Conservation (phyloP, 257 asterid species). For the Nicotiana knightiana region DNA sequence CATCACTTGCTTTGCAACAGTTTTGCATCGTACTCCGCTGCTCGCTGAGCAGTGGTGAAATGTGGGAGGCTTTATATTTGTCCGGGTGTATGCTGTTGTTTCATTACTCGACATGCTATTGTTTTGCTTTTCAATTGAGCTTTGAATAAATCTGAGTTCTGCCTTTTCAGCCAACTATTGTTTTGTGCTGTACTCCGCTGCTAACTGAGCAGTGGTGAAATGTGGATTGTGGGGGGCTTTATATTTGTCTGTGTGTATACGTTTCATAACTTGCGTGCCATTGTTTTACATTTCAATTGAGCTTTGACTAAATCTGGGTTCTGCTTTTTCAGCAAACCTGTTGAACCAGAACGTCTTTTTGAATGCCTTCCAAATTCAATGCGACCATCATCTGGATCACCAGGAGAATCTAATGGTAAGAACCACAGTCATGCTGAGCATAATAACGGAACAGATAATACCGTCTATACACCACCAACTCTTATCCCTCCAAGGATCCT, state of each 20-base stretch:
- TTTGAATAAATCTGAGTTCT: neutral
- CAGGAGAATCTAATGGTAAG: conserved; percentile 68
- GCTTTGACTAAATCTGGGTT: neutral
- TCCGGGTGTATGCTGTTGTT: neutral
- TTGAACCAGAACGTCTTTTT: conserved; percentile 98
- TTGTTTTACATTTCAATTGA: neutral
- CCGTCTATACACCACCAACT: conserved; percentile 79
- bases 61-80: neutral
- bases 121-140: neutral
- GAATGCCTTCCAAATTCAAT: conserved; percentile 97
- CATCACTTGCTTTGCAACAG: neutral
- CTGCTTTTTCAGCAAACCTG: conserved; percentile 70
- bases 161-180: conserved; percentile 50
- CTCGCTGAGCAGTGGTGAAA: neutral
- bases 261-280: neutral
- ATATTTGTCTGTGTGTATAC: neutral
- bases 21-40: neutral
- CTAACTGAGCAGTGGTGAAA: neutral
- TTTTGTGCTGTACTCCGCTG: neutral
- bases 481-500: conserved; percentile 88
- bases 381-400: conserved; percentile 91
- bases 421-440: conserved; percentile 63
- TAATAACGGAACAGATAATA: conserved; percentile 48
- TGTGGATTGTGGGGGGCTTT: neutral
- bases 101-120: neutral